phyloP scores from a whole-genome alignment of 2,329 filamentous ascomycete genomes.

The Coniella lustricola region DNA sequence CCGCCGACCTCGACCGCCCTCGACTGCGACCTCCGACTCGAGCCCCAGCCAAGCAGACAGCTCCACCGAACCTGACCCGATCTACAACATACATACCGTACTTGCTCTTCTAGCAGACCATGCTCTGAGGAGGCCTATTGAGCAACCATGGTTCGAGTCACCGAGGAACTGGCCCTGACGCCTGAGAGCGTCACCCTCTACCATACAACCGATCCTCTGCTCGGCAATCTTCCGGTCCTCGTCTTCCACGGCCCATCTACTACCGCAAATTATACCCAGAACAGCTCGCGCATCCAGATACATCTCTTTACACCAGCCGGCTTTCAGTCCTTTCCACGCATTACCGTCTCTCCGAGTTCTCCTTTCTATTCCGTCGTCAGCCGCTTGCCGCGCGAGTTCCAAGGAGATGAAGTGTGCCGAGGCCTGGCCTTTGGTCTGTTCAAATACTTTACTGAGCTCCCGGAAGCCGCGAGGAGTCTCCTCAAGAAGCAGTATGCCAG shows the following conservation, averaged over 20 bases:
- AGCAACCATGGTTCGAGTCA: slow-evolving; percentile 73
- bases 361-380: slow-evolving; percentile 86
- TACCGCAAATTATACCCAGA: slow-evolving; percentile 77
- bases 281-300: slow-evolving; percentile 88
- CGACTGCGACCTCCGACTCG: background rate
- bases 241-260: slow-evolving; percentile 91
- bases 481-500: slow-evolving; percentile 54
- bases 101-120: slow-evolving; percentile 21
- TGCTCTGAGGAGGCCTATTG: slow-evolving; percentile 33
- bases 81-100: too few species aligned
- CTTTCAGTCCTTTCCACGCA: slow-evolving; percentile 79
- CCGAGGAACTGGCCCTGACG: slow-evolving; percentile 70
- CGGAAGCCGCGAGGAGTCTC: slow-evolving; percentile 65
- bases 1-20: slow-evolving; percentile 6
- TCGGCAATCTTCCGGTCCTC: slow-evolving; percentile 73
- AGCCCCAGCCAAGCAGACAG: background rate
- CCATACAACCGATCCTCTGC: slow-evolving; percentile 77
- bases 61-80: background rate
- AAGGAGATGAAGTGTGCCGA: slow-evolving; percentile 88
- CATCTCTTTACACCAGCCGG: slow-evolving; percentile 88
- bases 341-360: slow-evolving; percentile 89
- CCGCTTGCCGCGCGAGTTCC: slow-evolving; percentile 84
- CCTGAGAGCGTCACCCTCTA: slow-evolving; percentile 80
- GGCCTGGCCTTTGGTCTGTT: slow-evolving; percentile 85
- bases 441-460: slow-evolving; percentile 90